These are phyloP conservation scores for Scheffersomyces lignosus DNA, from an alignment of 805 yeast species.

Conservation along the genomic window DNA sequence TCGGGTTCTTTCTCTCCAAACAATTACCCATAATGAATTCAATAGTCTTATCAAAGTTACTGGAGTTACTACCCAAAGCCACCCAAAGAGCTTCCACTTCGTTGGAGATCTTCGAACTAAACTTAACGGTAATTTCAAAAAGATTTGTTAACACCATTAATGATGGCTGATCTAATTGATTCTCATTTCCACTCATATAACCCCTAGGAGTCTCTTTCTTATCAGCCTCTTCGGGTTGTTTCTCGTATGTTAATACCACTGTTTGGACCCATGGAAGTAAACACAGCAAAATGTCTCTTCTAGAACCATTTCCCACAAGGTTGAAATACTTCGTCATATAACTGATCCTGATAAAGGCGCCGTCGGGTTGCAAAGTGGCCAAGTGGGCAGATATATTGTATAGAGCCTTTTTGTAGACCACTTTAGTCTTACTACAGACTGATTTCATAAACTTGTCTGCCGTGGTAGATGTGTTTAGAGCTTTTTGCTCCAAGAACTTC, in stretches of 20 bases:
- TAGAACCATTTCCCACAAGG: slow-evolving; percentile 52
- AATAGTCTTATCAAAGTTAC: slow-evolving; percentile 70
- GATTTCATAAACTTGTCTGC: slow-evolving; percentile 61
- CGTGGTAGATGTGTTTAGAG: slow-evolving; percentile 48
- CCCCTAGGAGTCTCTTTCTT: slow-evolving; percentile 3
- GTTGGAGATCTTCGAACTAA: slow-evolving; percentile 70
- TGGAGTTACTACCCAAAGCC: slow-evolving; percentile 74
- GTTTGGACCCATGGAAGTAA: slow-evolving; percentile 92
- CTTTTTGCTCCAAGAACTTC: slow-evolving; percentile 56
- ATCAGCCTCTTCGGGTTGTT: slow-evolving; percentile 5
- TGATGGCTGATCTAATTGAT: slow-evolving; percentile 25
- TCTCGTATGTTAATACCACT: slow-evolving; percentile 53
- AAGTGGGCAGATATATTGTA: slow-evolving; percentile 75
- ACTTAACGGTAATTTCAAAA: slow-evolving; percentile 80
- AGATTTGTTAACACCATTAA: slow-evolving; percentile 77
- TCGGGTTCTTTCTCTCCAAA: slow-evolving; percentile 65
- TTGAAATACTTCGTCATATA: slow-evolving; percentile 70
- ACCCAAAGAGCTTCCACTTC: slow-evolving; percentile 97
- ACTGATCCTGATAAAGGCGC: slow-evolving; percentile 63
- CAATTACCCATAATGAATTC: slow-evolving; percentile 70
- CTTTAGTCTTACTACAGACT: slow-evolving; percentile 71
- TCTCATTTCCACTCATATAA: slow-evolving; percentile 3
- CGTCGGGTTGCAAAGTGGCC: slow-evolving; percentile 56
- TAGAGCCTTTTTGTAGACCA: slow-evolving; percentile 84
- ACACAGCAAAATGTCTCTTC: slow-evolving; percentile 78